Evolutionary conservation across 78 protist species (phyloP).

Genomic region (Paratrimastix pyriformis): DNA sequence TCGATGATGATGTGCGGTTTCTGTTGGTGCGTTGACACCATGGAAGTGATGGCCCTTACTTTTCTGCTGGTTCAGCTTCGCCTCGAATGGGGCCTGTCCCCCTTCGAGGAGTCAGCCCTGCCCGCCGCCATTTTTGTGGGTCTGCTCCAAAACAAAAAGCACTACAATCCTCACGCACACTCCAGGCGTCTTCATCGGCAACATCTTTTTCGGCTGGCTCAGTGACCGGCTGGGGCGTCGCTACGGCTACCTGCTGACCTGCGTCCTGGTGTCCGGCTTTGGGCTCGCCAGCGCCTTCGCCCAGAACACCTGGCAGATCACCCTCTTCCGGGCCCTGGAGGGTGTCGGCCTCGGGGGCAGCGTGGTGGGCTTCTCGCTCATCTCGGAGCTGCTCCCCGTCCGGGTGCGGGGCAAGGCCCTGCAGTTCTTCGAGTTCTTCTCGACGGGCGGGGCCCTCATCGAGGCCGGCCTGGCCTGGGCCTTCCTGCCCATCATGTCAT

Average conservation of each 20-base stretch:
- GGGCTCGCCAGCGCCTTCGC: background rate
- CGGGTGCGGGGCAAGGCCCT: background rate
- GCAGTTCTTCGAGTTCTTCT: background rate
- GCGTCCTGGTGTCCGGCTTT: background rate
- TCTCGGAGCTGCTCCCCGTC: background rate
- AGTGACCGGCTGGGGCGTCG: background rate
- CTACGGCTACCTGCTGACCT: background rate
- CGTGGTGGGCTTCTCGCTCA: background rate
- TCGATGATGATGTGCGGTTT: too few species aligned
- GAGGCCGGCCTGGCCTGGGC: background rate
- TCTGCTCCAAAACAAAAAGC: too few species aligned
- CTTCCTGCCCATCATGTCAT: background rate
- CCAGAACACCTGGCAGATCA: background rate
- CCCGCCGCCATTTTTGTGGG: too few species aligned
- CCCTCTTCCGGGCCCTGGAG: background rate
- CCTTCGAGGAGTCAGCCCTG: too few species aligned
- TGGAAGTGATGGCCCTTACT: too few species aligned
- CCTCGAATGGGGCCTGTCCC: too few species aligned
- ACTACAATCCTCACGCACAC: too few species aligned
- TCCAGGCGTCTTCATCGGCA: background rate
- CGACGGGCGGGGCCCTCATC: background rate
- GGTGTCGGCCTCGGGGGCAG: background rate
- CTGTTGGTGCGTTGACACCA: too few species aligned
- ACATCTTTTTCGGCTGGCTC: background rate
- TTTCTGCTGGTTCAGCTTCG: too few species aligned